A percentile compares a stretch with the other conserved stretches of the same genome.
Conservation (phyloP, 1,139 yeast genomes). For the Yamadazyma sp. region DNA sequence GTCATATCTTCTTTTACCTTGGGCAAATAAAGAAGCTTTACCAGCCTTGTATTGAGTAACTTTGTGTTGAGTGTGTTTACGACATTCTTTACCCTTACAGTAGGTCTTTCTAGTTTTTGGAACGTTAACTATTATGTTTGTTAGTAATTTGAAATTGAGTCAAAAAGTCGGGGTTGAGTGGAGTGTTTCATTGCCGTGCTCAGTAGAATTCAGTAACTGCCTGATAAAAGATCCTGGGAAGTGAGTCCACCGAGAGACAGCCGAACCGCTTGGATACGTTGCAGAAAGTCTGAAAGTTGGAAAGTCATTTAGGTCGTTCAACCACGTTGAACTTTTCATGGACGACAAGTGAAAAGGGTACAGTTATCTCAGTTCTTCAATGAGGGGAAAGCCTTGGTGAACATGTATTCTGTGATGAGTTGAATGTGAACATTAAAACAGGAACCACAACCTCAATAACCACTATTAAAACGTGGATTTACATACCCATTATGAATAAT, state of each 20-base stretch:
- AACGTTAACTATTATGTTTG: constrained; percentile 79
- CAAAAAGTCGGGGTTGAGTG: background rate
- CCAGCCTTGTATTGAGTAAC: constrained; percentile 99
- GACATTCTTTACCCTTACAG: constrained; percentile 99
- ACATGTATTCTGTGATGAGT: background rate
- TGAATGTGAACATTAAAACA: background rate
- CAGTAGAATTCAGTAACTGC: too few relatives aligned
- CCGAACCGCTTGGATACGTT: too few relatives aligned
- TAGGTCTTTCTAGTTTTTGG: constrained; percentile 99
- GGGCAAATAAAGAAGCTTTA: constrained; percentile 98
- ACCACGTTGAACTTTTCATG: background rate
- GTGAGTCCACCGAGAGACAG: too few relatives aligned
- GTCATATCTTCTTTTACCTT: constrained; percentile 99
- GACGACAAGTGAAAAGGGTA: background rate
- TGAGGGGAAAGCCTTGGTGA: background rate
- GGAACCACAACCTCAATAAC: background rate
- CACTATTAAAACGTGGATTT: constrained; percentile 1
- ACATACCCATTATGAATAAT: constrained; percentile 39
- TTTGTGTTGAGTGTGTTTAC: constrained; percentile 99
- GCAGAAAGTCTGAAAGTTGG: too few relatives aligned
- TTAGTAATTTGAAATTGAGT: constrained; percentile 11
- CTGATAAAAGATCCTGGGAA: too few relatives aligned
- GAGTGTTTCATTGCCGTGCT: too few relatives aligned
- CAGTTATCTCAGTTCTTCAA: background rate
- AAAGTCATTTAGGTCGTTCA: too few relatives aligned